These are phyloP conservation scores for Pelargonium nanum DNA, from an alignment of 345 rosid genomes.

Conservation along the genomic window DNA sequence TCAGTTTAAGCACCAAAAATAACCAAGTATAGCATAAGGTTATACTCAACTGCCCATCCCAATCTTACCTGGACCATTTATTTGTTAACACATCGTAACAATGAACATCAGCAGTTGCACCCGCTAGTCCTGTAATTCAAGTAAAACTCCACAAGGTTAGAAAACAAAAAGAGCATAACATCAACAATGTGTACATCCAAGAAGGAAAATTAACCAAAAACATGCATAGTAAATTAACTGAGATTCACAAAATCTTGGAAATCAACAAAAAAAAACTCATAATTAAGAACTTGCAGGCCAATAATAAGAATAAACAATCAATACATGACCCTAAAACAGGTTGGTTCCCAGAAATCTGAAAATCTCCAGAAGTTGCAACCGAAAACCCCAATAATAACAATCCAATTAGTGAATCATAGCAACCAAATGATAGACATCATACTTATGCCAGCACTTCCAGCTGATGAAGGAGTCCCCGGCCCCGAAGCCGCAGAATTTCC, in stretches of 20 bases:
- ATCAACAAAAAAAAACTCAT: background rate
- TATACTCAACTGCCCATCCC: conserved; percentile 1
- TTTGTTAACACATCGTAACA: conserved; percentile 87
- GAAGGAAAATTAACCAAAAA: background rate
- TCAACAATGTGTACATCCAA: background rate
- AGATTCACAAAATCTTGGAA: background rate
- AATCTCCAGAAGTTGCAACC: background rate
- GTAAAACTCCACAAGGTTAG: conserved; percentile 10
- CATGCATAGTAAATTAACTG: background rate
- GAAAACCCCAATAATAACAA: background rate
- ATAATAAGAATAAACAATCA: background rate
- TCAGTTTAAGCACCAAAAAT: conserved; percentile 1
- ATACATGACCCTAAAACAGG: background rate
- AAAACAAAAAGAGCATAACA: conserved; percentile 1
- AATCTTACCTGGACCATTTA: conserved; percentile 85
- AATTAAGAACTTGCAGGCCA: background rate
- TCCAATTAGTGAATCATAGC: background rate
- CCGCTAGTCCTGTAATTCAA: conserved; percentile 73
- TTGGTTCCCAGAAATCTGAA: too few relatives aligned
- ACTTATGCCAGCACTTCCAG: conserved; percentile 98
- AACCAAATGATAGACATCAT: conserved; percentile 16
- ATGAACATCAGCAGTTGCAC: conserved; percentile 98
- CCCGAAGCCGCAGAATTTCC: conserved; percentile 88
- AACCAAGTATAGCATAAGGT: background rate
- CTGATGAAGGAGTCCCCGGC: conserved; percentile 82